Evolutionary conservation across 2,329 filamentous ascomycete species (phyloP), one percentile per base, ranked within the genome.

Genomic region (Teratosphaeria zuluensis): DNA sequence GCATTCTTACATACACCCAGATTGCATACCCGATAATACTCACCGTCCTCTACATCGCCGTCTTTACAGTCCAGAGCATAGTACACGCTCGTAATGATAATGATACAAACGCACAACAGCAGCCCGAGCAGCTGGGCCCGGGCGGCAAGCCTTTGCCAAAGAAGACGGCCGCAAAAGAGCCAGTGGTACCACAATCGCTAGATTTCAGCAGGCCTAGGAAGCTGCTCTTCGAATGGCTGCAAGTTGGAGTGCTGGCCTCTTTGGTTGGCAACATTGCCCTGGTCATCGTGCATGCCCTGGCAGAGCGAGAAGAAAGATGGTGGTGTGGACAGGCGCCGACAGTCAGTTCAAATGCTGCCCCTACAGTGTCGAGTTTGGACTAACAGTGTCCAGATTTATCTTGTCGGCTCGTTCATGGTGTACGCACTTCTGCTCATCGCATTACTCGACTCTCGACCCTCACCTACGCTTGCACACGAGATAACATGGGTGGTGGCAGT

Each of bases 71-170:
- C 64, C 82, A 81, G 70, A 85, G 84, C 66, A 80, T 88, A 62
- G 69, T 80, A 61, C 76, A 78, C 21, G 78, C 81, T 46, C 74
- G 74, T 65, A 79, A 72, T 69, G 64, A 66, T 55, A 76, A 76
- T 65, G 75, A 77, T 62, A 73, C 73, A 62, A 72, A 76, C 53
- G 72, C 77, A 66, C 58, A 59, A 9, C 59, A 61, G 7, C 60
- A 62, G 56, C 63, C 66, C 70, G 72, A 75, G 60, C 81, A 82
- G 64, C 85, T 81, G 56, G 92, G 92, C n/a, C 91, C 92, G 1
- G 92, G 90, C 58, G 92, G 92, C 65, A 92, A 95, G 72, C 90
- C 90, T 35, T 78, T 96, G 57, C 91, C 90, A 60, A 88, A 85
- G 70, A 84, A 73, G 69, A 77, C 75, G 66, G 74, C 70, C 58